phyloP scores from a whole-genome alignment of 768 basidiomycete genomes.

The Tulasnella sp. region DNA sequence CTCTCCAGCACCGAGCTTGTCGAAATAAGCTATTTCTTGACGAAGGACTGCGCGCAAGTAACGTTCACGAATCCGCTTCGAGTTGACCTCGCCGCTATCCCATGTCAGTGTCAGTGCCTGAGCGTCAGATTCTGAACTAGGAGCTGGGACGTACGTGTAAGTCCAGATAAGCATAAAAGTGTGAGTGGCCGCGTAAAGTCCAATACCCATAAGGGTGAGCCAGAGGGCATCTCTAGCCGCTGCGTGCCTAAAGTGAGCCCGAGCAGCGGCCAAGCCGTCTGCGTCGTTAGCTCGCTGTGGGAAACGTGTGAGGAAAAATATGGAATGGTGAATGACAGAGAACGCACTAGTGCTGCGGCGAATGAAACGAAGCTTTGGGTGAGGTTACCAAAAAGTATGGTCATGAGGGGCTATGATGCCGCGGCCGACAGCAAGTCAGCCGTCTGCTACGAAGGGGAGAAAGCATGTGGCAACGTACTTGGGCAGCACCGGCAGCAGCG shows the following conservation, averaged over 20 bases:
- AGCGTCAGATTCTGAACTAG: neutral
- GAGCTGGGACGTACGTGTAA: conserved; percentile 25
- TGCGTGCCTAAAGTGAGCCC: conserved; percentile 6
- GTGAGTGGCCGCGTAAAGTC: conserved; percentile 32
- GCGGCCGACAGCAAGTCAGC: neutral
- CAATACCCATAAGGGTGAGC: conserved; percentile 32
- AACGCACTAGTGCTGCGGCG: neutral
- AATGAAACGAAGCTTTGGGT: conserved; percentile 24
- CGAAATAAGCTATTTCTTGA: conserved; percentile 37
- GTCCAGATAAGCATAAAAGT: conserved; percentile 36
- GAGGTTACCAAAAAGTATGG: conserved; percentile 35
- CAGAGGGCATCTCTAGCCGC: conserved; percentile 26
- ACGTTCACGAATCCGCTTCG: conserved; percentile 32
- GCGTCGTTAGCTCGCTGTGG: neutral
- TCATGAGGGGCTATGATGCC: conserved; percentile 22
- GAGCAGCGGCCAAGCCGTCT: neutral
- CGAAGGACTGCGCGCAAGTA: conserved; percentile 27
- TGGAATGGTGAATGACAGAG: neutral
- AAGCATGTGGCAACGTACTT: conserved; percentile 25
- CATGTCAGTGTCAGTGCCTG: conserved; percentile 10
- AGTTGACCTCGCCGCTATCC: conserved; percentile 35
- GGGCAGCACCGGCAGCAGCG: conserved; percentile 25
- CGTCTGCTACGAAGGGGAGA: neutral
- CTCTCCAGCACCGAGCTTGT: conserved; percentile 33
- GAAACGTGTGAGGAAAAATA: neutral